These are phyloP conservation scores for Gyrodon lividus DNA, from an alignment of 768 basidiomycete species.

Conservation along the genomic window DNA sequence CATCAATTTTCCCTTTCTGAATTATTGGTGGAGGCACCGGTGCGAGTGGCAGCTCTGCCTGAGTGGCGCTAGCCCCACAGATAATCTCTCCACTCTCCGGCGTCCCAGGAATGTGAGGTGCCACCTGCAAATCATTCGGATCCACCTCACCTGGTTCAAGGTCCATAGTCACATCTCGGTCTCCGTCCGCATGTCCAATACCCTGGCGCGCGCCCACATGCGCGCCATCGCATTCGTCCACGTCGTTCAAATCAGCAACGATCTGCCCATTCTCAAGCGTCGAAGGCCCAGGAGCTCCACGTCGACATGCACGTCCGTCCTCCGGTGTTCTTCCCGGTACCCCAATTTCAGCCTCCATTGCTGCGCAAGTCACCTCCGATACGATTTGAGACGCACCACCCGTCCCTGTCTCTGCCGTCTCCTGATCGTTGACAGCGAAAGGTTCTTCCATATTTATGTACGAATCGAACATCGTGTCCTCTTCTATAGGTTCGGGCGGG, in stretches of 20 bases:
- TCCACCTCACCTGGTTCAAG: conserved; percentile 18
- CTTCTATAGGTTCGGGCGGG: background rate
- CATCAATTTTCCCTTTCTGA: too few species aligned
- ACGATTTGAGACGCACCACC: background rate
- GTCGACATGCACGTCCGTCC: background rate
- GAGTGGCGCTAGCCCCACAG: background rate
- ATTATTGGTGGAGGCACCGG: too few species aligned
- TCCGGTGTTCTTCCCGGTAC: background rate
- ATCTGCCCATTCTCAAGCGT: too few species aligned
- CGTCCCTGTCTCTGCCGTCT: background rate
- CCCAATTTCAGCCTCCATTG: background rate
- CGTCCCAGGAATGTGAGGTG: too few species aligned
- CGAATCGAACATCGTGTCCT: conserved; percentile 20
- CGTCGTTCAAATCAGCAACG: too few species aligned
- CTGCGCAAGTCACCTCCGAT: background rate
- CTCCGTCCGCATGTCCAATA: background rate
- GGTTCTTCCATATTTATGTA: conserved; percentile 23
- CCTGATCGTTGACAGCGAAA: conserved; percentile 1
- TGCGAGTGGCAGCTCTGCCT: background rate
- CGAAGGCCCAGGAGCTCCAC: too few species aligned
- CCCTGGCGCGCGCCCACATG: background rate
- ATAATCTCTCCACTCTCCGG: conserved; percentile 15
- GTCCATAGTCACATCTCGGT: background rate
- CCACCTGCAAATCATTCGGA: conserved; percentile 8
- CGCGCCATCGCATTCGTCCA: too few species aligned